These are phyloP conservation scores for Yamadazyma buinensis DNA, from an alignment of 1,139 yeast genomes.

Conservation along the genomic window DNA sequence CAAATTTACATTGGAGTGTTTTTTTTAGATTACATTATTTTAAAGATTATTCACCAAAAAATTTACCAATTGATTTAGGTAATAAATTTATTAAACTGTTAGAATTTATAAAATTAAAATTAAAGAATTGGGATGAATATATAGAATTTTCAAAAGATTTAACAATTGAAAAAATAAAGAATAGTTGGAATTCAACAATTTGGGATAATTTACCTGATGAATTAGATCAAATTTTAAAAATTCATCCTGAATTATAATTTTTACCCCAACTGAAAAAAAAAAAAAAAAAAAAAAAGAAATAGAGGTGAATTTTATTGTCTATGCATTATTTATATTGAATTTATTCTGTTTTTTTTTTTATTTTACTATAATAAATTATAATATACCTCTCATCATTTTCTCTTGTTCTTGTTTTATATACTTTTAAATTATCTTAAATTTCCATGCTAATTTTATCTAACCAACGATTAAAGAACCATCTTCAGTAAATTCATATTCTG, in stretches of 20 bases:
- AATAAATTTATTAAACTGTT: slow-evolving; percentile 19
- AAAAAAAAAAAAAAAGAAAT: too few species aligned
- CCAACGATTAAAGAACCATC: slow-evolving; percentile 78
- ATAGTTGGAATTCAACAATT: slow-evolving; percentile 17
- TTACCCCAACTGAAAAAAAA: too few species aligned
- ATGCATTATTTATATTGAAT: slow-evolving; percentile 4
- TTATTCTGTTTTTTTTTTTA: background rate
- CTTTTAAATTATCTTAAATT: too few species aligned
- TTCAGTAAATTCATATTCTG: slow-evolving; percentile 79
- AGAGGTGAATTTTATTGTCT: too few species aligned
- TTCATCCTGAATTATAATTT: background rate
- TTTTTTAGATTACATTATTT: slow-evolving; percentile 49
- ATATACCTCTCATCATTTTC: slow-evolving; percentile 1
- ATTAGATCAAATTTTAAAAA: slow-evolving; percentile 13
- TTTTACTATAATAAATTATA: background rate
- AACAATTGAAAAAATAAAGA: slow-evolving; percentile 19
- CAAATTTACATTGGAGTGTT: slow-evolving; percentile 60
- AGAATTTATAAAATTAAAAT: background rate
- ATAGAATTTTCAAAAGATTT: slow-evolving; percentile 12
- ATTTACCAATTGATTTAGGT: slow-evolving; percentile 36
- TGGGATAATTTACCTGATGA: slow-evolving; percentile 46
- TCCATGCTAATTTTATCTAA: too few species aligned
- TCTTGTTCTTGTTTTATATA: too few species aligned
- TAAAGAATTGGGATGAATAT: slow-evolving; percentile 9
- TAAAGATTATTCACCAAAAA: slow-evolving; percentile 41